These are phyloP conservation scores for Fusarium torreyae DNA, from an alignment of 2,329 filamentous ascomycete species.

Conservation along the genomic window DNA sequence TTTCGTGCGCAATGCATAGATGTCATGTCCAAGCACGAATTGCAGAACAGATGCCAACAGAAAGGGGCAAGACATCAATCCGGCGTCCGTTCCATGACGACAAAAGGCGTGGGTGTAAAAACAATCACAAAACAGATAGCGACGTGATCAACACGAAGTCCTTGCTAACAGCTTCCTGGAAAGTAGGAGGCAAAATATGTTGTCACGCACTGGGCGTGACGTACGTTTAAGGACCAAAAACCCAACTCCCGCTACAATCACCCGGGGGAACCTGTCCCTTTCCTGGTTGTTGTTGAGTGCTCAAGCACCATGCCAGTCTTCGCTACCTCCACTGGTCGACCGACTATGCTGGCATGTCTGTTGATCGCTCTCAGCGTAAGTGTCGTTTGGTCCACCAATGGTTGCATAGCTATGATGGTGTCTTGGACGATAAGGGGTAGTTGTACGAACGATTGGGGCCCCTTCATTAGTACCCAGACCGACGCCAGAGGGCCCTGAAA, in stretches of 20 bases:
- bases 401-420: constrained; percentile 11
- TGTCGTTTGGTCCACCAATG: neutral
- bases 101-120: neutral
- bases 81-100: neutral
- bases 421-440: neutral
- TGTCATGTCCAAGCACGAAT: constrained; percentile 8
- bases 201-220: constrained; percentile 7
- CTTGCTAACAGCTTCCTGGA: neutral
- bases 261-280: constrained; percentile 1
- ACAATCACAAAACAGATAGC: constrained; percentile 7
- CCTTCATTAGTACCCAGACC: constrained; percentile 3
- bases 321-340: neutral
- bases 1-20: constrained; percentile 14
- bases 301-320: constrained; percentile 1
- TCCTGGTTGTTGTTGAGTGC: neutral
- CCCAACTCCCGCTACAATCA: neutral
- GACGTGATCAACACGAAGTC: neutral
- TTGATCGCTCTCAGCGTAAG: constrained; percentile 3
- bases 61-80: neutral
- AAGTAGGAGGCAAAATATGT: constrained; percentile 4
- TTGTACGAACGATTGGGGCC: neutral
- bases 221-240: neutral
- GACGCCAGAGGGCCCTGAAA: constrained; percentile 5
- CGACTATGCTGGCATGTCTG: constrained; percentile 10
- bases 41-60: constrained; percentile 7